A percentile compares a stretch with the other conserved stretches of the same genome.
These are phyloP conservation scores for Claviceps humidiphila DNA, from an alignment of 2,329 filamentous ascomycete species.

Conservation along the genomic window DNA sequence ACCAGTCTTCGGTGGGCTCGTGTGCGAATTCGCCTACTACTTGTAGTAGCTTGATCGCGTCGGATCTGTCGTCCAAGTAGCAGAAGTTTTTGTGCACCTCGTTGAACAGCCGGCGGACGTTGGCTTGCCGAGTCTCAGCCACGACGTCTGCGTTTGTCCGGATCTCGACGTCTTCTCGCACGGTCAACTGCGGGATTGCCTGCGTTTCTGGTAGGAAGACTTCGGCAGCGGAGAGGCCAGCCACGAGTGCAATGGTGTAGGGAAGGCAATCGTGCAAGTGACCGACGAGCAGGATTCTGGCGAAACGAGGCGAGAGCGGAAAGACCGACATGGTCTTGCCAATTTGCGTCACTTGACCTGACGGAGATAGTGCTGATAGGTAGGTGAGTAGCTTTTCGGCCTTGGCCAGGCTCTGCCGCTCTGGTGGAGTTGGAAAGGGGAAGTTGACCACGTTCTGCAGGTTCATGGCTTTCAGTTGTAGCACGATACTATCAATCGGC, in stretches of 20 bases:
- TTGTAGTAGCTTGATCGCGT: constrained; percentile 82
- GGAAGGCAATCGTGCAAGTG: constrained; percentile 70
- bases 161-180: constrained; percentile 33
- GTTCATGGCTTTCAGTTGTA: constrained; percentile 92
- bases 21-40: constrained; percentile 80
- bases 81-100: constrained; percentile 67
- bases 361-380: constrained; percentile 61
- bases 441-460: constrained; percentile 85
- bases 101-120: constrained; percentile 48
- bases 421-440: constrained; percentile 86
- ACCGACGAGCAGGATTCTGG: constrained; percentile 82
- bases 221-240: constrained; percentile 77
- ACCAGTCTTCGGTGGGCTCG: constrained; percentile 60
- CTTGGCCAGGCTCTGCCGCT: constrained; percentile 59
- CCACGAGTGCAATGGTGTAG: constrained; percentile 79
- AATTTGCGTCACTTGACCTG: constrained; percentile 63
- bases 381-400: constrained; percentile 81
- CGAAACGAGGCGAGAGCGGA: constrained; percentile 78
- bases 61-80: constrained; percentile 67
- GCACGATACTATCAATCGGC: constrained; percentile 81
- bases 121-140: constrained; percentile 56
- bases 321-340: constrained; percentile 79
- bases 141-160: constrained; percentile 55
- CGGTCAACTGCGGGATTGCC: constrained; percentile 45
- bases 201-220: constrained; percentile 76